Conservation (phyloP, 2,329 filamentous ascomycete genomes). For the Chaetomium sp. region DNA sequence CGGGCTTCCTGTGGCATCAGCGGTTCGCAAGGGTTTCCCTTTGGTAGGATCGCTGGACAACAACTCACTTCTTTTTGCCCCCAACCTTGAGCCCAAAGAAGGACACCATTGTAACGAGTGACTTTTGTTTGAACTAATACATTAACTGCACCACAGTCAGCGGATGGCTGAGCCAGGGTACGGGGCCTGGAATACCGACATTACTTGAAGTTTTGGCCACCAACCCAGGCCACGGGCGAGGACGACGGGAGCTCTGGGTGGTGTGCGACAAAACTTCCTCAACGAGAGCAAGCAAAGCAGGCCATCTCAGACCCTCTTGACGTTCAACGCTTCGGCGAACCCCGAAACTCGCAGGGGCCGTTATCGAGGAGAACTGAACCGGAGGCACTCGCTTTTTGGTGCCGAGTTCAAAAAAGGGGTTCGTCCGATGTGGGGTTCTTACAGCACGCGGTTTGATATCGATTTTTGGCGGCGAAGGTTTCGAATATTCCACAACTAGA, state of each 20-base stretch:
- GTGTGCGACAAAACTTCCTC: constrained; percentile 3
- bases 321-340: neutral
- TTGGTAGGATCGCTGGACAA: neutral
- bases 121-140: constrained; percentile 26
- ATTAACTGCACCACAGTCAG: constrained; percentile 29
- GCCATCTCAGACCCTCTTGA: constrained; percentile 19
- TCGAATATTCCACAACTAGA: neutral
- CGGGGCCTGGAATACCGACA: neutral
- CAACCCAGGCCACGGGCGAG: neutral
- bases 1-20: constrained; percentile 38
- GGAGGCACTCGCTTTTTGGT: neutral
- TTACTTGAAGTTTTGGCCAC: neutral
- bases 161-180: neutral
- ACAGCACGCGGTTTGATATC: neutral
- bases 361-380: neutral
- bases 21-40: constrained; percentile 23
- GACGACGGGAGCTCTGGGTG: neutral
- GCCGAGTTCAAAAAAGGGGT: constrained; percentile 14
- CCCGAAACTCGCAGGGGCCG: constrained; percentile 5
- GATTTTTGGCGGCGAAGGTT: constrained; percentile 2
- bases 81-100: constrained; percentile 61
- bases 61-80: constrained; percentile 58
- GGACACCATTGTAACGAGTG: constrained; percentile 53
- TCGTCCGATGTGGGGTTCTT: constrained; percentile 18
- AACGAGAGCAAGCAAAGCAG: neutral